Evolutionary conservation across 1,284 basidiomycete species (phyloP).

Genomic region (Leccinum proximum): DNA sequence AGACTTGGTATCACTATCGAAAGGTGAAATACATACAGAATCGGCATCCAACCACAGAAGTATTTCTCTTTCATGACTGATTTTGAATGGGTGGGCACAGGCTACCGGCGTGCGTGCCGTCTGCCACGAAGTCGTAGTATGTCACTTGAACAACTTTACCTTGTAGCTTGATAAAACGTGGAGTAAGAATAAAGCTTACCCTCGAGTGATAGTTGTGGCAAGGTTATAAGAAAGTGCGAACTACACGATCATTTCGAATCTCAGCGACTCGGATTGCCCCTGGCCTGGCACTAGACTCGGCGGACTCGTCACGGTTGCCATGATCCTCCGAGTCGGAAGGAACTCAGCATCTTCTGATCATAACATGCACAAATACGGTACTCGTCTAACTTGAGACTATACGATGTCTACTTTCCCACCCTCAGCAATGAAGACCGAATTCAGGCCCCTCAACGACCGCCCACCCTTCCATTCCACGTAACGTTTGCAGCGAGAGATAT

Average conservation of each 20-base stretch:
- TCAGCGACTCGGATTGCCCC: too few species aligned
- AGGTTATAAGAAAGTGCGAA: too few species aligned
- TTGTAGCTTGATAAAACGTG: too few species aligned
- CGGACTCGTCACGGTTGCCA: too few species aligned
- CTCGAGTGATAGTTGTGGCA: too few species aligned
- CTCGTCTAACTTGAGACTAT: conserved; percentile 2
- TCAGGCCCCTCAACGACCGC: conserved; percentile 61
- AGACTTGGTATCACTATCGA: neutral
- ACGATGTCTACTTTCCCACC: conserved; percentile 24
- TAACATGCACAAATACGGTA: conserved; percentile 25
- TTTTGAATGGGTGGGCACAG: neutral
- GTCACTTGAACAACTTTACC: too few species aligned
- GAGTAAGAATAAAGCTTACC: too few species aligned
- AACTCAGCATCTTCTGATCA: conserved; percentile 14
- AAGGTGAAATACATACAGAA: conserved; percentile 37
- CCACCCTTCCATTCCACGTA: conserved; percentile 68
- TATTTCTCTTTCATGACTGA: conserved; percentile 7
- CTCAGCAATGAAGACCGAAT: conserved; percentile 48
- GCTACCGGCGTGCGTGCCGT: too few species aligned
- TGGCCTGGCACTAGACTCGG: too few species aligned
- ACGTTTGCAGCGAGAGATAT: conserved; percentile 66
- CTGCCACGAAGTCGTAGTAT: too few species aligned
- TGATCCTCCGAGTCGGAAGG: neutral
- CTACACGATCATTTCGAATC: too few species aligned
- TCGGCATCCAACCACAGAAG: conserved; percentile 56